Base-by-base conservation (phyloP, 2,329 filamentous ascomycete genomes). In the Alternaria metachromatica region DNA sequence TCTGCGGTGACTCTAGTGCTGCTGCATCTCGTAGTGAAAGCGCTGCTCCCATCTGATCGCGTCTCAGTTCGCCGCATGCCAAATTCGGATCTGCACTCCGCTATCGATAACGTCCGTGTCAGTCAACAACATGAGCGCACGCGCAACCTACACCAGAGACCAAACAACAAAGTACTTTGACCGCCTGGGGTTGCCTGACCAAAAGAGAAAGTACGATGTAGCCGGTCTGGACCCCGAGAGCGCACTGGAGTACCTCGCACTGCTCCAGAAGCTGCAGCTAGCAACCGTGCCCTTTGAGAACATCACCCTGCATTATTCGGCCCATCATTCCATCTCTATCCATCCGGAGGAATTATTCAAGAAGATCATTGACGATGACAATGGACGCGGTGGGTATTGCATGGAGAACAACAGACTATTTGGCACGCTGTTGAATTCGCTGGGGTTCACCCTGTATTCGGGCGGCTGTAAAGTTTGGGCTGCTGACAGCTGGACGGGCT, bases 341-440 rank as follows among this genome's bases (percentile, higher is more conserved):
- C 80, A 88, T 54, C 80, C 84, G 1, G 75, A 84, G 21, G 76
- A 78, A 4, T 73, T 89, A 7, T 89, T 83, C 72, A 78, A 82
- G 45, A 89, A 89, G 71, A 81, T 89, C 50, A 80, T 89, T 33
- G 83, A 85, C 1, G 80, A 80, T 49, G 76, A 83, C 43, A 78
- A 78, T 50, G 81, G 81, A 6, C 75, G 86, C 30, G 87, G 87
- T 25, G 87, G 87, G 2, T 88, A 88, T 64, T 89, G 87, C 72
- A 88, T 89, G 86, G 87, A 89, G 74, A 87, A 84, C 66, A 88
- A 87, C 49, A 76, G 78, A 4, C 76, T 89, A 30, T 85, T 89
- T 63, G 83, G 81, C 7, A 82, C 81, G 4, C 77, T 88, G 12
- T 71, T 89, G 49, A 79, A 82, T 45, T 84, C 82, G 1, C 70